A percentile compares a stretch with the other conserved stretches of the same genome.
phyloP scores from a whole-genome alignment of 2,329 filamentous ascomycete species.

The Penicillium sumatraense region DNA sequence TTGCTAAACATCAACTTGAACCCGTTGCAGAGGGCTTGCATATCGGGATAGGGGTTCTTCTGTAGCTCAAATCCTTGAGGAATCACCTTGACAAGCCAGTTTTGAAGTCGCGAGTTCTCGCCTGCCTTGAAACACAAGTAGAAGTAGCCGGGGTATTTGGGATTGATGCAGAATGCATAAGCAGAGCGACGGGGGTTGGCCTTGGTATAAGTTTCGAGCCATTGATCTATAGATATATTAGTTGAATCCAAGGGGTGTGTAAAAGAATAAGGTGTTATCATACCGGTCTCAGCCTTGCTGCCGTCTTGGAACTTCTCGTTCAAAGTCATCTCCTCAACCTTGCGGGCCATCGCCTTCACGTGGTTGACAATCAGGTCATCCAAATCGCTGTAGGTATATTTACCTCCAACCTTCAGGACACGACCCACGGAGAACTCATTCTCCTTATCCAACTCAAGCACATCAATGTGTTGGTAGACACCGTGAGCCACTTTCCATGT shows the following conservation, averaged over 20 bases:
- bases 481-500: slow-evolving; percentile 98
- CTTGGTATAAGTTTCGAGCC: slow-evolving; percentile 93
- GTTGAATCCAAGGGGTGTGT: background rate
- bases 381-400: slow-evolving; percentile 91
- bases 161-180: slow-evolving; percentile 94
- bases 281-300: slow-evolving; percentile 82
- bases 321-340: slow-evolving; percentile 93
- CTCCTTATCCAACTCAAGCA: slow-evolving; percentile 94
- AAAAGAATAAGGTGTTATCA: slow-evolving; percentile 42
- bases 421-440: slow-evolving; percentile 94
- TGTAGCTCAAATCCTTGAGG: slow-evolving; percentile 92
- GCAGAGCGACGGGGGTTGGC: slow-evolving; percentile 92
- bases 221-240: slow-evolving; percentile 72
- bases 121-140: slow-evolving; percentile 95
- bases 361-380: slow-evolving; percentile 97
- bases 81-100: slow-evolving; percentile 86
- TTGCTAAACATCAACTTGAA: slow-evolving; percentile 86
- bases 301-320: slow-evolving; percentile 92
- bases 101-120: slow-evolving; percentile 70
- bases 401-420: slow-evolving; percentile 81
- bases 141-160: slow-evolving; percentile 92
- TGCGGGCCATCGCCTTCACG: slow-evolving; percentile 95
- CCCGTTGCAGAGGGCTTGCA: slow-evolving; percentile 93
- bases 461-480: slow-evolving; percentile 97
- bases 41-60: slow-evolving; percentile 88